A percentile compares a stretch with the other conserved stretches of the same genome.
Evolutionary conservation across 1,139 yeast genomes (phyloP).

Genomic region (Nakaseomyces kungkrabaensis): DNA sequence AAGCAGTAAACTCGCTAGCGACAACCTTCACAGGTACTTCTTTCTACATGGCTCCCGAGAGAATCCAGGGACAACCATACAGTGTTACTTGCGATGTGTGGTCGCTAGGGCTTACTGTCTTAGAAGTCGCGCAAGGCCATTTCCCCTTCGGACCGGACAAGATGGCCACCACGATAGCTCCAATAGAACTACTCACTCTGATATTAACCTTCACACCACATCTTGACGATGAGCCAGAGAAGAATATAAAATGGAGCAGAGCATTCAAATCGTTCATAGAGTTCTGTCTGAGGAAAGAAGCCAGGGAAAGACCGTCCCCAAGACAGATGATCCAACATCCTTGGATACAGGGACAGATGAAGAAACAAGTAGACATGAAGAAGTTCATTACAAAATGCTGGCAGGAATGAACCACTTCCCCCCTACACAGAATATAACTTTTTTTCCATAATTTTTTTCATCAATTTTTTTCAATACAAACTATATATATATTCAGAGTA

Average conservation of each 20-base stretch:
- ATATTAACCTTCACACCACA: constrained; percentile 77
- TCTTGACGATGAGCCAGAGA: constrained; percentile 65
- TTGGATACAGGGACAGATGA: constrained; percentile 72
- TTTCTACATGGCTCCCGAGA: constrained; percentile 96
- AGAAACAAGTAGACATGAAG: constrained; percentile 71
- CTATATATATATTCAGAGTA: neutral
- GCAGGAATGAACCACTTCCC: constrained; percentile 32
- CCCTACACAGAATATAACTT: too few relatives aligned
- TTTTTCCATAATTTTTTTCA: too few relatives aligned
- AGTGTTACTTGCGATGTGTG: constrained; percentile 93
- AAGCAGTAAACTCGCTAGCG: constrained; percentile 87
- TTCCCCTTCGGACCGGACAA: constrained; percentile 53
- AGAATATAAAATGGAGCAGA: constrained; percentile 70
- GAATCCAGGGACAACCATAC: constrained; percentile 90
- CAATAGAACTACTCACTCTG: constrained; percentile 75
- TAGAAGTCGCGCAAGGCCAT: constrained; percentile 84
- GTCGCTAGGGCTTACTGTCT: constrained; percentile 83
- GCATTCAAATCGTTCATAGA: constrained; percentile 75
- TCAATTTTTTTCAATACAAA: too few relatives aligned
- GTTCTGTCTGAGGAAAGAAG: constrained; percentile 73
- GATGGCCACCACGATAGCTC: constrained; percentile 41
- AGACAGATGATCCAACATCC: constrained; percentile 88
- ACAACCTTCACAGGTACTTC: constrained; percentile 96
- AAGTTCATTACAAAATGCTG: constrained; percentile 75
- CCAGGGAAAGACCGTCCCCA: constrained; percentile 78